Conservation (phyloP, 1,139 yeast species). For the Candida freyschussii region DNA sequence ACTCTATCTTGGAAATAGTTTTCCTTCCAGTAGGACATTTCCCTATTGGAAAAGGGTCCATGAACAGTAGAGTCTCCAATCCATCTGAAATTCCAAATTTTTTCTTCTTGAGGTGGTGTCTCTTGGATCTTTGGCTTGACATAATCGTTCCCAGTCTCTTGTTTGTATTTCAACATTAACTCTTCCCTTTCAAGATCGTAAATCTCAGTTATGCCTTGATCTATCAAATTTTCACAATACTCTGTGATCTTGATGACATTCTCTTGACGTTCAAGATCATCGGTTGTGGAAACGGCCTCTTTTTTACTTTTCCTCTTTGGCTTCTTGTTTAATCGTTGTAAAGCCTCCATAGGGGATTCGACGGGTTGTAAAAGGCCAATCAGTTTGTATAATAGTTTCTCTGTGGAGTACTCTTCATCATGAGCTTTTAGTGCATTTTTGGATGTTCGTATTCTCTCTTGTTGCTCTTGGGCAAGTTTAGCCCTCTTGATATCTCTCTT, state of each 20-base stretch:
- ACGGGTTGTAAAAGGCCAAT: conserved; percentile 49
- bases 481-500: conserved; percentile 47
- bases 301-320: conserved; percentile 22
- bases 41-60: conserved; percentile 55
- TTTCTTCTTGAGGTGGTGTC: conserved; percentile 20
- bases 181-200: conserved; percentile 60
- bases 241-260: conserved; percentile 44
- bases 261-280: conserved; percentile 27
- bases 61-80: conserved; percentile 42
- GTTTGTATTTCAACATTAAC: conserved; percentile 46
- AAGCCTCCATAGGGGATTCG: conserved; percentile 62
- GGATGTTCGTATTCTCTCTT: conserved; percentile 20
- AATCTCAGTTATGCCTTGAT: conserved; percentile 37
- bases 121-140: conserved; percentile 22
- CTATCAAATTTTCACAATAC: conserved; percentile 41
- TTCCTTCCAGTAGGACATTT: conserved; percentile 58
- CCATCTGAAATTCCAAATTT: conserved; percentile 64
- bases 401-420: conserved; percentile 17
- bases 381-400: conserved; percentile 33
- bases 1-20: conserved; percentile 51
- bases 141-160: conserved; percentile 41
- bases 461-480: conserved; percentile 34
- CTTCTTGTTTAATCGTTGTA: conserved; percentile 40
- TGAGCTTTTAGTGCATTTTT: conserved; percentile 9
- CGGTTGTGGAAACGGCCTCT: conserved; percentile 14